phyloP scores from a whole-genome alignment of 352 stramenopile species.

The Globisporangium rhizosaccharum region DNA sequence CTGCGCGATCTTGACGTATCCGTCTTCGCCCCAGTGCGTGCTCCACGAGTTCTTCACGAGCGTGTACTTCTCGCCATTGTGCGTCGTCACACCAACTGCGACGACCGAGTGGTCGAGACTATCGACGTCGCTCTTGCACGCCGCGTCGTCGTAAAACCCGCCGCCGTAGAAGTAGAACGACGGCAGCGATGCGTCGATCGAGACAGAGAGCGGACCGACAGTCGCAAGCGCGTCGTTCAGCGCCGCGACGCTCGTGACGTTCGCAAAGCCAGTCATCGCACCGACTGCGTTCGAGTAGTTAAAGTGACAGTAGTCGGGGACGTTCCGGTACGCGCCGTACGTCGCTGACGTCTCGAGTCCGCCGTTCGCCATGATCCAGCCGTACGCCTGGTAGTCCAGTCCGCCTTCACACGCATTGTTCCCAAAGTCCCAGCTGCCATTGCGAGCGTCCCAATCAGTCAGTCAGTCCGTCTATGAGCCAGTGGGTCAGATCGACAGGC shows the following conservation, averaged over 20 bases:
- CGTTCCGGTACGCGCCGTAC: constrained; percentile 86
- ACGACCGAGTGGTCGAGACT: constrained; percentile 91
- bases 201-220: constrained; percentile 84
- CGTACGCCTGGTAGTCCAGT: constrained; percentile 87
- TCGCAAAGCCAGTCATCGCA: constrained; percentile 73
- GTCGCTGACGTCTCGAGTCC: constrained; percentile 73
- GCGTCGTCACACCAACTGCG: constrained; percentile 85
- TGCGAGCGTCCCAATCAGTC: not conserved
- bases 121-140: constrained; percentile 89
- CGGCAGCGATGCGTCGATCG: constrained; percentile 77
- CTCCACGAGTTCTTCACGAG: constrained; percentile 95
- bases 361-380: constrained; percentile 82
- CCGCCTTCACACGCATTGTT: constrained; percentile 89
- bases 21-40: constrained; percentile 90
- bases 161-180: constrained; percentile 89
- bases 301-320: constrained; percentile 88
- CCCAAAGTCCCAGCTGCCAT: constrained; percentile 77
- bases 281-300: constrained; percentile 67
- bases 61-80: constrained; percentile 90
- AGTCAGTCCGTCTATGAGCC: too few species aligned
- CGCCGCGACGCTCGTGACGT: constrained; percentile 64
- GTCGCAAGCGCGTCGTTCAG: constrained; percentile 80
- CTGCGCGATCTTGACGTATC: constrained; percentile 90
- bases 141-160: constrained; percentile 80
- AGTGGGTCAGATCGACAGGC: too few species aligned